These are phyloP conservation scores for Colletotrichum godetiae DNA, from an alignment of 2,329 filamentous ascomycete species.

Conservation along the genomic window DNA sequence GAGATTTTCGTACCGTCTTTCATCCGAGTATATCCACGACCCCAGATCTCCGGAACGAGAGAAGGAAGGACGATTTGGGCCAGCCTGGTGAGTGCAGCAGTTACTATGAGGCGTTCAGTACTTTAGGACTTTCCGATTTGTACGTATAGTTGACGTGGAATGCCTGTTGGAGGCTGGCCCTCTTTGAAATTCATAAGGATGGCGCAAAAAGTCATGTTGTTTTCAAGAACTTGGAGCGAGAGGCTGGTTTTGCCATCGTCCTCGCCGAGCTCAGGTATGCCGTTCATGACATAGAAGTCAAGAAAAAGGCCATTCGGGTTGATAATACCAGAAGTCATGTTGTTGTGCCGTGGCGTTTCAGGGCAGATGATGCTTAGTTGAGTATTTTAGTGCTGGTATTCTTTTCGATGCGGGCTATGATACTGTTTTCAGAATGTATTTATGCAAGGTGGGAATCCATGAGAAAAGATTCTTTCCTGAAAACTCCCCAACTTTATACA, in stretches of 20 bases:
- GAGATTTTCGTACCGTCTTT: not conserved
- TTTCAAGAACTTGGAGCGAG: not conserved
- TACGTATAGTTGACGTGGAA: not conserved
- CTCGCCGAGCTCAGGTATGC: not conserved
- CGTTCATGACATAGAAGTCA: not conserved
- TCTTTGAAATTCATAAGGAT: not conserved
- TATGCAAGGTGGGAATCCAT: too few relatives aligned
- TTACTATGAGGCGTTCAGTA: not conserved
- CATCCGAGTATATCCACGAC: not conserved
- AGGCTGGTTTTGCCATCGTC: not conserved
- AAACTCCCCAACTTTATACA: too few relatives aligned
- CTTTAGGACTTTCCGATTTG: not conserved
- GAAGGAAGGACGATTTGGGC: not conserved
- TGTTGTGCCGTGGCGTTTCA: not conserved
- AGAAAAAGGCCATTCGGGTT: not conserved
- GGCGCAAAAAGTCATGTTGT: not conserved
- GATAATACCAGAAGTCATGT: not conserved
- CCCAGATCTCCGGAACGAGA: conserved; percentile 19
- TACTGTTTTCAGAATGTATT: too few relatives aligned
- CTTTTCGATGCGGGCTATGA: too few relatives aligned
- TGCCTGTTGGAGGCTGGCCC: not conserved
- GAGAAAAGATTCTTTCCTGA: too few relatives aligned
- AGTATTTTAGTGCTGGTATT: too few relatives aligned
- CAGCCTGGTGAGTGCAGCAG: conserved; percentile 9
- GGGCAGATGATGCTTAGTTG: not conserved